Percentiles rank a stretch among this genome's conserved stretches.
phyloP scores from a whole-genome alignment of 768 basidiomycete species.

The Lactarius psammicola region DNA sequence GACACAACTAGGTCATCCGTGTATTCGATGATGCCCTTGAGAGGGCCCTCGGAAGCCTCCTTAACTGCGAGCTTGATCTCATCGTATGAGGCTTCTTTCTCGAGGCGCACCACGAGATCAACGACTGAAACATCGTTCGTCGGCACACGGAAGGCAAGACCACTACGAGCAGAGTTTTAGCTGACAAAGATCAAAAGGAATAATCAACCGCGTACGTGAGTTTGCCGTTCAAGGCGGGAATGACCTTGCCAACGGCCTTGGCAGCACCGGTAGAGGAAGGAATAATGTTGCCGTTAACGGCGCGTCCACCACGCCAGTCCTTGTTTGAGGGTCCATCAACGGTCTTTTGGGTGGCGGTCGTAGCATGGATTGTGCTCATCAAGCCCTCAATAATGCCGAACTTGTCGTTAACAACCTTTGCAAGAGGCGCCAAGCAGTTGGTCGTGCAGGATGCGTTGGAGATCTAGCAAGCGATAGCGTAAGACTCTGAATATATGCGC shows the following conservation, averaged over 20 bases:
- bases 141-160: constrained; percentile 97
- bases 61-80: constrained; percentile 86
- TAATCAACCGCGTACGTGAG: constrained; percentile 69
- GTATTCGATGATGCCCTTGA: constrained; percentile 82
- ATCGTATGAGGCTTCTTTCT: constrained; percentile 83
- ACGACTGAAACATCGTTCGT: constrained; percentile 97
- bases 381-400: constrained; percentile 95
- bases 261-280: constrained; percentile 98
- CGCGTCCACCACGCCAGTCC: constrained; percentile 97
- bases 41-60: constrained; percentile 65
- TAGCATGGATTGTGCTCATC: constrained; percentile 98
- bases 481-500: constrained; percentile 4
- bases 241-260: constrained; percentile 99
- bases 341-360: constrained; percentile 94
- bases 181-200: background rate
- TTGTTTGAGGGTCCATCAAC: constrained; percentile 93
- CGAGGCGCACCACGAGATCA: constrained; percentile 91
- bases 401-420: constrained; percentile 97
- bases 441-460: constrained; percentile 99
- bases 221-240: constrained; percentile 94
- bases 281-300: constrained; percentile 97
- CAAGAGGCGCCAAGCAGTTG: constrained; percentile 99
- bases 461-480: constrained; percentile 48
- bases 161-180: constrained; percentile 43
- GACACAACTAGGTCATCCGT: constrained; percentile 94